Evolutionary conservation across 306 rosid genomes (phyloP).

Genomic region (Vigna hirtella): DNA sequence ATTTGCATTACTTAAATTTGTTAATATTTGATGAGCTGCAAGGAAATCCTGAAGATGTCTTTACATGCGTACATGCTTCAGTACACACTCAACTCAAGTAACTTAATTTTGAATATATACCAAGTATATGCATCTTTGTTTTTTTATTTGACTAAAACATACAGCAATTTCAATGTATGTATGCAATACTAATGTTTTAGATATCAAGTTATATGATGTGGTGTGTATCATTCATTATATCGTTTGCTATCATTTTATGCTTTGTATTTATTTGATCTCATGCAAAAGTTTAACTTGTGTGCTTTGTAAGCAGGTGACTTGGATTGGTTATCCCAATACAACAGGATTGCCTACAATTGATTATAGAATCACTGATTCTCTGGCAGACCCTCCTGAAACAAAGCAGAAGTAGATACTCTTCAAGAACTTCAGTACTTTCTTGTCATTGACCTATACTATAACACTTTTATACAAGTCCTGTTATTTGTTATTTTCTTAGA

Average conservation of each 20-base stretch:
- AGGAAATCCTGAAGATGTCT: conserved; percentile 17
- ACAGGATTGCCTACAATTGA: conserved; percentile 97
- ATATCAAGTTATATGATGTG: conserved; percentile 4
- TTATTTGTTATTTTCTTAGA: neutral
- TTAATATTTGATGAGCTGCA: neutral
- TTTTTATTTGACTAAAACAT: neutral
- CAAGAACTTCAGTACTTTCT: conserved; percentile 41
- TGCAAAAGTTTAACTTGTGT: conserved; percentile 21
- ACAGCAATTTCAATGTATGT: neutral
- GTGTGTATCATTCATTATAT: conserved; percentile 21
- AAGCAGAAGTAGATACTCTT: conserved; percentile 81
- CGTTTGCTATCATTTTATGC: conserved; percentile 19
- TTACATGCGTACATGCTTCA: neutral
- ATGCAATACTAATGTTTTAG: conserved; percentile 10
- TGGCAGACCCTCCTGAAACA: conserved; percentile 87
- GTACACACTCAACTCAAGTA: neutral
- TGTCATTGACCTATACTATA: conserved; percentile 44
- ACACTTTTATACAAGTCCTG: conserved; percentile 16
- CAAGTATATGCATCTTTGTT: neutral
- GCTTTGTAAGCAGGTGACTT: conserved; percentile 75
- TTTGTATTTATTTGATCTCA: conserved; percentile 27
- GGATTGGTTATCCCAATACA: conserved; percentile 99
- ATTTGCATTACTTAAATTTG: neutral
- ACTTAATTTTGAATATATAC: conserved; percentile 2
- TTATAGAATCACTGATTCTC: conserved; percentile 92